phyloP scores from a whole-genome alignment of 768 basidiomycete species.

The Grammothele lineata region DNA sequence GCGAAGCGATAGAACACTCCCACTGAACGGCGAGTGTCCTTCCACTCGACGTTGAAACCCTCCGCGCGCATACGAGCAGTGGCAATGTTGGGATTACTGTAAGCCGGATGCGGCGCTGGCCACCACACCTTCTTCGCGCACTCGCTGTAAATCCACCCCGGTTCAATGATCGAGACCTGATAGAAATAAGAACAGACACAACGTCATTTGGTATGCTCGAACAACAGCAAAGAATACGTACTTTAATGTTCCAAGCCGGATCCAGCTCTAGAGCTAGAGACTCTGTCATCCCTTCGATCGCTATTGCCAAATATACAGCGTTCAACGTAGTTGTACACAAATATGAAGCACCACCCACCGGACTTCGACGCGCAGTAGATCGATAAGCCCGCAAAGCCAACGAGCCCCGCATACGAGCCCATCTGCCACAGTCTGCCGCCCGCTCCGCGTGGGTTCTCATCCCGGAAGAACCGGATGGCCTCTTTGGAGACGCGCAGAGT shows the following conservation, averaged over 20 bases:
- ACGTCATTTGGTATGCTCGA: no score
- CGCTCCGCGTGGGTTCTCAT: constrained; percentile 29
- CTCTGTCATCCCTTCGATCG: constrained; percentile 29
- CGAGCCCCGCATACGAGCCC: constrained; percentile 26
- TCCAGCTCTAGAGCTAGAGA: constrained; percentile 28
- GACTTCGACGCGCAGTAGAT: constrained; percentile 9
- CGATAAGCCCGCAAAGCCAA: constrained; percentile 7
- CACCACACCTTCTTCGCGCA: not conserved
- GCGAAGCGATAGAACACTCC: not conserved
- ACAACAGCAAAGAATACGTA: constrained; percentile 4
- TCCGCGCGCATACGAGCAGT: not conserved
- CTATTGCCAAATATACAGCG: constrained; percentile 12
- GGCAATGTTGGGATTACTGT: not conserved
- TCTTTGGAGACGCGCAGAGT: constrained; percentile 26
- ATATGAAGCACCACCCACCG: not conserved
- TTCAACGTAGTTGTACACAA: constrained; percentile 4
- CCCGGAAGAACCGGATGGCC: constrained; percentile 33
- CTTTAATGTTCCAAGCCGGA: constrained; percentile 34
- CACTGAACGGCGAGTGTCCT: not conserved
- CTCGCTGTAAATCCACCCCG: constrained; percentile 13
- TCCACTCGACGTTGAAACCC: not conserved
- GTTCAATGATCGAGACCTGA: constrained; percentile 20
- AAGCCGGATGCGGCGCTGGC: constrained; percentile 3
- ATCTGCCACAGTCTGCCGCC: constrained; percentile 34
- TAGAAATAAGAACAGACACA: no score